Evolutionary conservation across 2,329 filamentous ascomycete species (phyloP).

Genomic region (Phoma sp.): DNA sequence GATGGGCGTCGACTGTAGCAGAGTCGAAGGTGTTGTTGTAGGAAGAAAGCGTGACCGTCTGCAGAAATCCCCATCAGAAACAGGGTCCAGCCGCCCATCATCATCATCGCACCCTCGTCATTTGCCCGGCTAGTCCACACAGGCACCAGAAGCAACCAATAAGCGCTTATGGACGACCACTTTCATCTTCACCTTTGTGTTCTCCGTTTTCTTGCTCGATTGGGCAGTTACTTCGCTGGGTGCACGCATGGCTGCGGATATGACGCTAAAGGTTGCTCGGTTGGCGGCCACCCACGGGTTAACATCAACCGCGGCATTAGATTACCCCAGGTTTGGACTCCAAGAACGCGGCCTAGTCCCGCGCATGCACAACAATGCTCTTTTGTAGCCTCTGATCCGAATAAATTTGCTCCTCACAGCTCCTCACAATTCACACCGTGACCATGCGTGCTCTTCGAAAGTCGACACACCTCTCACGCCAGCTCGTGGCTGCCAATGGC

Average conservation of each 20-base stretch:
- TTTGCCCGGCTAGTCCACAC: background rate
- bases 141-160: slow-evolving; percentile 1
- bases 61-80: slow-evolving; percentile 8
- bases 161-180: background rate
- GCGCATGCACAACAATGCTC: slow-evolving; percentile 23
- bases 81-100: slow-evolving; percentile 10
- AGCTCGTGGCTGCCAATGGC: slow-evolving; percentile 42
- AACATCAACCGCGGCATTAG: slow-evolving; percentile 37
- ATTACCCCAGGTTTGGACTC: slow-evolving; percentile 20
- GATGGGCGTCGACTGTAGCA: background rate
- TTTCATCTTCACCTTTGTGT: background rate
- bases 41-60: slow-evolving; percentile 7
- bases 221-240: background rate
- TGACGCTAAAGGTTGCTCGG: slow-evolving; percentile 17
- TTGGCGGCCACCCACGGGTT: slow-evolving; percentile 36
- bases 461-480: slow-evolving; percentile 44
- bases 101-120: background rate
- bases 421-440: slow-evolving; percentile 20
- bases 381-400: slow-evolving; percentile 26
- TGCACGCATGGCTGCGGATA: slow-evolving; percentile 9
- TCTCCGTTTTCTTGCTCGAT: slow-evolving; percentile 2
- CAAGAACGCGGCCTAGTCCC: slow-evolving; percentile 15
- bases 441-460: slow-evolving; percentile 48
- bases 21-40: slow-evolving; percentile 3
- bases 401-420: slow-evolving; percentile 16